Percentiles rank a stretch among this genome's conserved stretches.
phyloP scores from a whole-genome alignment of 2,329 filamentous ascomycete species.

The Aspergillus novoparasiticus region DNA sequence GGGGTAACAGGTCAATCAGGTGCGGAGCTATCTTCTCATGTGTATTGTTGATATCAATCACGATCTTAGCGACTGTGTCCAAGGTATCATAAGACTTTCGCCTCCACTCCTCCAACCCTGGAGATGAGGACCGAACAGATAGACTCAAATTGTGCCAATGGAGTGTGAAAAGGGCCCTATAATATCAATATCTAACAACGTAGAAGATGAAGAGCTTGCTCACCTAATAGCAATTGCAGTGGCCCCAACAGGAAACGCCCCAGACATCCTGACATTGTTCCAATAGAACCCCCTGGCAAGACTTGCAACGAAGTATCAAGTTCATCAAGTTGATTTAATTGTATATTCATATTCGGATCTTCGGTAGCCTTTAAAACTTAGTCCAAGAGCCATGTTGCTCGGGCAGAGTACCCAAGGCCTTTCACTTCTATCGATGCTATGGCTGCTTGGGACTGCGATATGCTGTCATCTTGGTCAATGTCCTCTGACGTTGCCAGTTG shows the following conservation, averaged over 20 bases:
- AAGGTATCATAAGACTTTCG: slow-evolving; percentile 18
- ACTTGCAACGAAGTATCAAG: slow-evolving; percentile 14
- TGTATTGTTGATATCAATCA: slow-evolving; percentile 21
- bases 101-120: background rate
- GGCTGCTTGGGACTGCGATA: background rate
- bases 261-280: background rate
- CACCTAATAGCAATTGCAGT: background rate
- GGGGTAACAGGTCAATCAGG: background rate
- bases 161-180: background rate
- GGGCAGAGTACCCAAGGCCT: slow-evolving; percentile 23
- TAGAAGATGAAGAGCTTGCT: background rate
- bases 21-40: slow-evolving; percentile 1
- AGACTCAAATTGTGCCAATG: background rate
- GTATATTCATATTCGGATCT: background rate
- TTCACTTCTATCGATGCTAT: slow-evolving; percentile 8
- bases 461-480: background rate
- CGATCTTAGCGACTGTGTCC: slow-evolving; percentile 26
- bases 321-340: background rate
- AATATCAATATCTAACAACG: background rate
- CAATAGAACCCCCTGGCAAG: slow-evolving; percentile 7
- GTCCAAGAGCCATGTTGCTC: slow-evolving; percentile 28
- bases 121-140: background rate
- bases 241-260: background rate
- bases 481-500: background rate
- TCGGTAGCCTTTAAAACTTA: slow-evolving; percentile 15